Conservation (phyloP, 2,329 filamentous ascomycete genomes). For the Dryadomyces sulphureus region DNA sequence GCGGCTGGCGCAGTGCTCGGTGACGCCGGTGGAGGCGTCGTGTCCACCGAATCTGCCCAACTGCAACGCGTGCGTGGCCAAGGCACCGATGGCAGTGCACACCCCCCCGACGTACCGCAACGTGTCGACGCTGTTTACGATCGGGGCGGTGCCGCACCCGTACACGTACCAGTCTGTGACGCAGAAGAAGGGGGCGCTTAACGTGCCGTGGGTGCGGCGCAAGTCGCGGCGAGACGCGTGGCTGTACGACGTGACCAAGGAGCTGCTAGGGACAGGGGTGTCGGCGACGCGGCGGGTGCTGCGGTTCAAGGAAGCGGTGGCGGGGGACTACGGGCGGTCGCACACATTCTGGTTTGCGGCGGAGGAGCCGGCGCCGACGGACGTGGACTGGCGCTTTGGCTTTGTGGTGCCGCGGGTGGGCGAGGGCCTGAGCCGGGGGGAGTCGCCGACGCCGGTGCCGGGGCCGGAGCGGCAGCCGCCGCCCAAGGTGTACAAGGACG, state of each 20-base stretch:
- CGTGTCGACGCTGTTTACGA: constrained; percentile 56
- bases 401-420: constrained; percentile 55
- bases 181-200: constrained; percentile 44
- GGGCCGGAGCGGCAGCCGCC: constrained; percentile 41
- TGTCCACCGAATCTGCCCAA: constrained; percentile 70
- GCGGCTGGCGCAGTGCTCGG: constrained; percentile 61
- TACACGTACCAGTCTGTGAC: constrained; percentile 65
- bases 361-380: constrained; percentile 45
- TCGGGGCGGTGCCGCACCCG: constrained; percentile 81
- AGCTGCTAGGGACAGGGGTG: constrained; percentile 48
- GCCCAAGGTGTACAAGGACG: constrained; percentile 28
- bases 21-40: constrained; percentile 55
- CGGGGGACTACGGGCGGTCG: constrained; percentile 45
- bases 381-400: constrained; percentile 81
- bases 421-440: constrained; percentile 30
- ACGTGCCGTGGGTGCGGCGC: constrained; percentile 49
- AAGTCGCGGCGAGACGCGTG: constrained; percentile 63
- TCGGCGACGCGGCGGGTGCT: constrained; percentile 52
- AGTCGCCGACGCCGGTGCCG: constrained; percentile 42
- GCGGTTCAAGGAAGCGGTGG: constrained; percentile 69
- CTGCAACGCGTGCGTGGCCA: constrained; percentile 60
- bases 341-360: constrained; percentile 71
- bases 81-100: constrained; percentile 49
- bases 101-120: constrained; percentile 58
- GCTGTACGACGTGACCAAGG: constrained; percentile 56